Percentiles rank a stretch among this genome's conserved stretches.
phyloP scores from a whole-genome alignment of 306 rosid species.

The Vachellia pachyceras region DNA sequence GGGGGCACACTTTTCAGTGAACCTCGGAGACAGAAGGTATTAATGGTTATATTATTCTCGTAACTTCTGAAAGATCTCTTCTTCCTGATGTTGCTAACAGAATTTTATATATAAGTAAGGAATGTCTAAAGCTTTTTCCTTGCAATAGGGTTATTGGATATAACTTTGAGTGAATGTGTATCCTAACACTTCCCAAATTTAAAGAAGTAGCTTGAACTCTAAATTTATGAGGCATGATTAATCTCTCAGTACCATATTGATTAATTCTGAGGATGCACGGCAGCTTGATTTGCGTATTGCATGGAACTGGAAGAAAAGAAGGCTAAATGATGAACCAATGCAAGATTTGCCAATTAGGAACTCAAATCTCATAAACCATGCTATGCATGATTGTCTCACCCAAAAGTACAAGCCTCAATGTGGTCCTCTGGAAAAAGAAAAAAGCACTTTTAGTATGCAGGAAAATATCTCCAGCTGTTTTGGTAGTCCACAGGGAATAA shows the following conservation, averaged over 20 bases:
- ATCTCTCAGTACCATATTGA: not conserved
- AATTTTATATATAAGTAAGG: not conserved
- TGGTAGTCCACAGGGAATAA: conserved; percentile 16
- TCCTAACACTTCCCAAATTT: conserved; percentile 1
- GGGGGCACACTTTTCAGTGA: conserved; percentile 9
- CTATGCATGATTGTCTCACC: conserved; percentile 8
- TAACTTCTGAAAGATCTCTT: conserved; percentile 7
- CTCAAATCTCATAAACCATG: not conserved
- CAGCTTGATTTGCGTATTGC: conserved; percentile 48
- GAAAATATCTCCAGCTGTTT: conserved; percentile 12
- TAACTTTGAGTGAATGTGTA: not conserved
- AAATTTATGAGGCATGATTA: conserved; percentile 1
- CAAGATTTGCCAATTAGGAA: not conserved
- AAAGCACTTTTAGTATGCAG: conserved; percentile 3
- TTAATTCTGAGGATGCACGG: conserved; percentile 9
- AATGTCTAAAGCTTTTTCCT: not conserved
- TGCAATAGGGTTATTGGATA: not conserved
- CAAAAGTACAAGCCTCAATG: conserved; percentile 32
- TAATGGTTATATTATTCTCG: not conserved
- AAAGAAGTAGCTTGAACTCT: not conserved
- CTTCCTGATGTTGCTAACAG: not conserved
- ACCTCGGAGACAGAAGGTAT: conserved; percentile 42
- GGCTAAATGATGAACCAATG: conserved; percentile 12
- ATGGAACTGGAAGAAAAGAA: conserved; percentile 50
- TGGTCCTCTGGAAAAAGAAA: conserved; percentile 25